Conservation (phyloP, 805 yeast genomes). For the Hanseniaspora mollemarum region DNA sequence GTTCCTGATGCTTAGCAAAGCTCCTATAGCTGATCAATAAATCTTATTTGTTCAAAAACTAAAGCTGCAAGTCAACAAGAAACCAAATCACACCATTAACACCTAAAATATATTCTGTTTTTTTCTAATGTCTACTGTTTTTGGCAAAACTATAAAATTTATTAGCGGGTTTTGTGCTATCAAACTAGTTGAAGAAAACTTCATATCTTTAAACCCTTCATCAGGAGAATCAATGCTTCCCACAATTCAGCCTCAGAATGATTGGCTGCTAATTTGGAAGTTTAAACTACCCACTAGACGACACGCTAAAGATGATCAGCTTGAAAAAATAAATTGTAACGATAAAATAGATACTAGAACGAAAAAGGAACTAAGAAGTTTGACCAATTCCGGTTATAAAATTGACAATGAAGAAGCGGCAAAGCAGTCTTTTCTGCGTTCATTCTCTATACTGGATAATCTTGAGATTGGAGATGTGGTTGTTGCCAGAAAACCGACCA, state of each 20-base stretch:
- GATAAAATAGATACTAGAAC: not conserved
- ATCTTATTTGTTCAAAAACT: no score
- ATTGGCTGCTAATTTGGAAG: conserved; percentile 32
- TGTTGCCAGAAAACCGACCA: conserved; percentile 82
- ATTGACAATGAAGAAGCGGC: not conserved
- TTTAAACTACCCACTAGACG: conserved; percentile 3
- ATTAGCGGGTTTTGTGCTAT: conserved; percentile 6
- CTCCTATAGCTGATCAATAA: no score
- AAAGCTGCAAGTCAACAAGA: no score
- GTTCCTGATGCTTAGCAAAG: no score
- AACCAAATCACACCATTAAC: not conserved
- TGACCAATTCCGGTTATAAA: conserved; percentile 1
- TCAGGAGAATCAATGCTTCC: conserved; percentile 95
- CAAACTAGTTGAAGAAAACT: conserved; percentile 2
- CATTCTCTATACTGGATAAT: conserved; percentile 1
- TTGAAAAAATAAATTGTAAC: not conserved
- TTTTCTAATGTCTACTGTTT: not conserved
- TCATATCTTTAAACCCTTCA: conserved; percentile 31
- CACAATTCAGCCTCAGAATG: conserved; percentile 61
- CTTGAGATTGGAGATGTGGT: conserved; percentile 73
- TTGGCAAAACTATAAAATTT: not conserved
- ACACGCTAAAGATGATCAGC: not conserved
- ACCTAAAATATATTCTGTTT: not conserved
- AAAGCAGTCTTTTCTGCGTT: not conserved
- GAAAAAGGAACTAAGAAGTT: not conserved